Base-by-base conservation (phyloP, 805 yeast genomes). In the Saccharomyces mikatae region DNA sequence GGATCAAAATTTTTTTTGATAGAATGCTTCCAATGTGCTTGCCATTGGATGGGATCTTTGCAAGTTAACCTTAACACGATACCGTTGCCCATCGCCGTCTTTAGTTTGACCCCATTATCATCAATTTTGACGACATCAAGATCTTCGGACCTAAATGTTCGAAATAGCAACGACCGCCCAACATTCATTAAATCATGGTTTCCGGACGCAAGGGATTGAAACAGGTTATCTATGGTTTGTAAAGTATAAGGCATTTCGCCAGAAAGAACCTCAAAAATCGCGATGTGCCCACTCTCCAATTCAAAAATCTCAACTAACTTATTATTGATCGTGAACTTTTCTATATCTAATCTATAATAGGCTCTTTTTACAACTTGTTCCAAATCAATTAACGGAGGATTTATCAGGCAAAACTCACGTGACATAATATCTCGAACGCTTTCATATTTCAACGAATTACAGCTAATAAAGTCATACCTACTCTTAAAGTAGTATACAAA, bases 141-240 rank as follows among this genome's bases (percentile, higher is more conserved):
- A 50, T 68, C 69, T 24, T 54, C 57, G 17, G 57, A 52, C 50
- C 64, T 60, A 8, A 69, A 44, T 6, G 63, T 54, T 22, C 64
- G 64, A 52, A 69, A 68, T 2, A 69, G 48, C 41, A 69, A 54
- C 3, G 63, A 56, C 53, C 66, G 64, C 1, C 69, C 69, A 14
- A 66, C 24, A 48, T 60, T 56, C 32, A 62, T 49, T 44, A 56
- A 29, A 2, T 53, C 47, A 44, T 53, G 55, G 14, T 59, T 54
- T 6, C 61, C 60, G 10, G 49, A 44, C 1, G 54, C 31, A 9
- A 65, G 32, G 41, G 55, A 54, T 6, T 53, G 36, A 27, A 66
- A 48, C 21, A 65, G 48, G 1, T 55, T 30, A 2, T 47, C 56
- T 10, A 55, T 51, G 11, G 57, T 26, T 22, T 44, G 51, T 13